phyloP scores from a whole-genome alignment of 768 basidiomycete species.

The Kwoniella dendrophila region DNA sequence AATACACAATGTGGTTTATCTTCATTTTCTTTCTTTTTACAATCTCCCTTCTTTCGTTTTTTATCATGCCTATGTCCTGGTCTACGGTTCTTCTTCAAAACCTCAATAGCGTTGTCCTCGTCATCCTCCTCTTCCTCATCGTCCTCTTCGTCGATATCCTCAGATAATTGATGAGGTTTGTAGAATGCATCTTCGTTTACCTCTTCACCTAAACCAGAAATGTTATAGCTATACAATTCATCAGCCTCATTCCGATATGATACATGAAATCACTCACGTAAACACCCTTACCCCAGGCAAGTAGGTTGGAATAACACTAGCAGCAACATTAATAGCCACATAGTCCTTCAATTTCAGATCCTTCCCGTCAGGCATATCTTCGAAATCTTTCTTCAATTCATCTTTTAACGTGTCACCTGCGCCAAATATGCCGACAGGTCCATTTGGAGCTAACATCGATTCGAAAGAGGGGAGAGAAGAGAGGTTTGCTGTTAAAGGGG shows the following conservation, averaged over 20 bases:
- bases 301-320: conserved; percentile 86
- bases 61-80: conserved; percentile 64
- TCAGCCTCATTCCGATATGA: background rate
- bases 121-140: conserved; percentile 22
- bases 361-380: conserved; percentile 62
- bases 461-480: conserved; percentile 14
- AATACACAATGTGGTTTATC: conserved; percentile 55
- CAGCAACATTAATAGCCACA: conserved; percentile 75
- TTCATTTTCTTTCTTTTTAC: conserved; percentile 49
- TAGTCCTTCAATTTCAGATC: conserved; percentile 66
- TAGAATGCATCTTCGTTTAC: conserved; percentile 25
- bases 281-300: conserved; percentile 78
- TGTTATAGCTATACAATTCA: conserved; percentile 62
- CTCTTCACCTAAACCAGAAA: conserved; percentile 57
- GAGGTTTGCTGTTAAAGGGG: conserved; percentile 15
- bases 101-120: conserved; percentile 49
- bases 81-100: conserved; percentile 63
- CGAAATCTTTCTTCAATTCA: conserved; percentile 68
- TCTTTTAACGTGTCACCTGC: conserved; percentile 52
- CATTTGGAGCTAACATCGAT: background rate
- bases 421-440: conserved; percentile 1
- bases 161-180: background rate
- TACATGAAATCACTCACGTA: conserved; percentile 58
- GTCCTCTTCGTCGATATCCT: conserved; percentile 46
- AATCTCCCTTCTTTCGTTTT: conserved; percentile 52